Evolutionary conservation across 1,139 yeast genomes (phyloP), one percentile per base, ranked within the genome.

Genomic region (Geotrichum siamense): DNA sequence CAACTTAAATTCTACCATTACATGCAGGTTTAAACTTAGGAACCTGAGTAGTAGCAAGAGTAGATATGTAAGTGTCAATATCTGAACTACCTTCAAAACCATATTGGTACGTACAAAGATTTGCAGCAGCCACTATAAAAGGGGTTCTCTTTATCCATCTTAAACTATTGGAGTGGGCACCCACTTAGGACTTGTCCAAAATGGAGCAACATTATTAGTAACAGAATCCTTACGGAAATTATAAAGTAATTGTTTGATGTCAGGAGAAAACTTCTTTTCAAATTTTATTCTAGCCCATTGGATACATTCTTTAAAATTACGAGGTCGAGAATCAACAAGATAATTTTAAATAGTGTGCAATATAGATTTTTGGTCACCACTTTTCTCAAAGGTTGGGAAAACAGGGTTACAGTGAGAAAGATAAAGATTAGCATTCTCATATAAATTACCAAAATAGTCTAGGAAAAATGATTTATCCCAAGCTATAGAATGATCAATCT

Each of bases 161-260:
- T 91, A 89, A 15, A 55, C 70, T 51, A 87, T 72, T 16, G 96
- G 87, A 38, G 75, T 76, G 44, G 99, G 99, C 19, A 96, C 95
- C 63, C 98, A 80, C 69, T 91, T 91, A 37, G 97, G 94, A 49
- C 97, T 96, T 21, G 95, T 79, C 99, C 99, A 91, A 68, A 91
- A 91, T 53, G 94, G 93, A 29, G 82, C 89, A 45, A 98, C 98
- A 47, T 75, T 74, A 0, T 95, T 79, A 2, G 96, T 91, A 45
- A 75, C 80, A 4, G 97, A 94, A 66, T 91, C 98, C 51, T 74
- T 77, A 23, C 98, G 98, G 75, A 93, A 93, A 62, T 89, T 89
- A 72, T 77, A 91, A 54, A 93, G 73, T 55, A 91, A 73, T 69
- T 91, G 99, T 59, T 79, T 72, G 53, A 89, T 87, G 48, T 91